Percentiles rank a stretch among this genome's conserved stretches.
Evolutionary conservation across 2,329 filamentous ascomycete genomes (phyloP).

Genomic region (Daldinia eschscholtzii): DNA sequence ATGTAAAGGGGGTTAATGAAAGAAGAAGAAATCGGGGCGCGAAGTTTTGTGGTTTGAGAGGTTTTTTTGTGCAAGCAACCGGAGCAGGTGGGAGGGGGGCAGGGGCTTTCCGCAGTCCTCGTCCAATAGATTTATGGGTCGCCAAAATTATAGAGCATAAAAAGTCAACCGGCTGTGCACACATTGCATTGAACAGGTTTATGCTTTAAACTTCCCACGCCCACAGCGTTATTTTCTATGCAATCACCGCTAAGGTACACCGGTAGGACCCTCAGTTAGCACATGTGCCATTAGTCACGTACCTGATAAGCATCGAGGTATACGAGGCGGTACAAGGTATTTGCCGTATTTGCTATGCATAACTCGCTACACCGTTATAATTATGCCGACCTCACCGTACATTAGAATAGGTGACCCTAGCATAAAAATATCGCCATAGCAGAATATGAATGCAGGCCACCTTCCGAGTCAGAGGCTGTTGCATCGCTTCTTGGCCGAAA

Average conservation of each 20-base stretch:
- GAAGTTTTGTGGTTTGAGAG: conserved; percentile 42
- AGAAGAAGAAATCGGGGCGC: conserved; percentile 49
- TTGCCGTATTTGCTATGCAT: neutral
- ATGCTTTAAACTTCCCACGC: conserved; percentile 36
- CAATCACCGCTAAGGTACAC: conserved; percentile 21
- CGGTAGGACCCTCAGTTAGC: conserved; percentile 14
- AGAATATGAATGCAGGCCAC: neutral
- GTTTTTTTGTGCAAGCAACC: conserved; percentile 39
- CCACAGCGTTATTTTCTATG: conserved; percentile 32
- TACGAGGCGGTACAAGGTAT: neutral
- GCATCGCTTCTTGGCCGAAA: neutral
- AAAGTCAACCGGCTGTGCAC: conserved; percentile 37
- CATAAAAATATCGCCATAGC: conserved; percentile 22
- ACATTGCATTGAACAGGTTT: conserved; percentile 50
- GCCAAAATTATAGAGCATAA: conserved; percentile 39
- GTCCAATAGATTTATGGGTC: conserved; percentile 16
- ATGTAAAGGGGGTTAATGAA: conserved; percentile 52
- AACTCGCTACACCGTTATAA: conserved; percentile 13
- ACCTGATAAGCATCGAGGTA: conserved; percentile 1
- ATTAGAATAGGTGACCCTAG: conserved; percentile 11
- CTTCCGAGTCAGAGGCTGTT: neutral
- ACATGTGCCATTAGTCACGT: conserved; percentile 17
- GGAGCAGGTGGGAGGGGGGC: conserved; percentile 19
- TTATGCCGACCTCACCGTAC: conserved; percentile 1
- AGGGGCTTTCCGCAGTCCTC: conserved; percentile 14